Evolutionary conservation across 495 filamentous ascomycete genomes (phyloP).

Genomic region (Daldinia caldariorum): DNA sequence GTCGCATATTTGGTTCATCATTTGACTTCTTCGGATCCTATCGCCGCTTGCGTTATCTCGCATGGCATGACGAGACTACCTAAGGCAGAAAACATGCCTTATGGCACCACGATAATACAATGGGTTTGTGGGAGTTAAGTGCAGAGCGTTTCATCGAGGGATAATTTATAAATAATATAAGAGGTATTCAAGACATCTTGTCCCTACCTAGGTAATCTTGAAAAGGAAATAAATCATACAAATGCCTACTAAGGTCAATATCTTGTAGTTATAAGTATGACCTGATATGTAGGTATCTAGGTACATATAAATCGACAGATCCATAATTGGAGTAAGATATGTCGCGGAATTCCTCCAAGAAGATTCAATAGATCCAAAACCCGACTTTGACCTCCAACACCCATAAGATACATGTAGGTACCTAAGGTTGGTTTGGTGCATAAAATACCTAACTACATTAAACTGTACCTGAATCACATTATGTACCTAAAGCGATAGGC

Average conservation of each 20-base stretch:
- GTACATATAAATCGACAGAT: neutral
- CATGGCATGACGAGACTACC: conserved; percentile 6
- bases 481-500: neutral
- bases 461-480: neutral
- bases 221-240: neutral
- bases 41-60: conserved; percentile 10
- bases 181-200: neutral
- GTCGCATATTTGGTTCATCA: conserved; percentile 20
- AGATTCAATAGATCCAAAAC: conserved; percentile 6
- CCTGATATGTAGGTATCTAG: neutral
- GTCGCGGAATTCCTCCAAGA: neutral
- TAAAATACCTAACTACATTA: neutral
- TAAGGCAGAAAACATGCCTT: neutral
- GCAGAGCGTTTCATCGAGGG: neutral
- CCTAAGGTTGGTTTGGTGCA: too few relatives aligned
- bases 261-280: too few relatives aligned
- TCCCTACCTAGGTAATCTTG: neutral
- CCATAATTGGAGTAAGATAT: neutral
- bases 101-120: neutral
- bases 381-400: neutral
- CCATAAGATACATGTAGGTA: neutral
- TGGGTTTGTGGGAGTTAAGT: neutral
- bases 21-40: conserved; percentile 16
- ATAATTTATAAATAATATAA: neutral
- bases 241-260: too few relatives aligned